Evolutionary conservation across 2,329 filamentous ascomycete species (phyloP).

Genomic region (Penicillium crustosum): DNA sequence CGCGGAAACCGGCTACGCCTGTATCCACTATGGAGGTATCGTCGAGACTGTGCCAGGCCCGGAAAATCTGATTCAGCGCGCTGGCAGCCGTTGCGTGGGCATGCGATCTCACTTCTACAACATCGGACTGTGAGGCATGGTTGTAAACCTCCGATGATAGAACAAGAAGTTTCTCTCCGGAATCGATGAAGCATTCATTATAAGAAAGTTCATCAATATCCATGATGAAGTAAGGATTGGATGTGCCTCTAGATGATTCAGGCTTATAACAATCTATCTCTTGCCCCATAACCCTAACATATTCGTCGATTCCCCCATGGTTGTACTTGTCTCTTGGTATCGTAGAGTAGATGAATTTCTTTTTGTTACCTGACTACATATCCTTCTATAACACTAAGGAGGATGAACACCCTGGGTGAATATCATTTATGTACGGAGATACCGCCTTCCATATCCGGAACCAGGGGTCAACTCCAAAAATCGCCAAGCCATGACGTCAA

Average conservation of each 20-base stretch:
- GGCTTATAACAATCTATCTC: background rate
- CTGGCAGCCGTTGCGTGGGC: background rate
- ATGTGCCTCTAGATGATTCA: background rate
- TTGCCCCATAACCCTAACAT: background rate
- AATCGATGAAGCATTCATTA: conserved; percentile 5
- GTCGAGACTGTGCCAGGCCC: background rate
- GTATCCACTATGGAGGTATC: background rate
- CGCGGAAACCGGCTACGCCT: background rate
- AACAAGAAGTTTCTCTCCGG: conserved; percentile 1
- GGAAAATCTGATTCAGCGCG: conserved; percentile 5
- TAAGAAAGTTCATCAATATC: conserved; percentile 14
- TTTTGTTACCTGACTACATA: no score
- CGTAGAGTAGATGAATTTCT: no score
- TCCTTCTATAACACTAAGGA: background rate
- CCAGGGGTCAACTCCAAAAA: background rate
- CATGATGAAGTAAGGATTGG: background rate
- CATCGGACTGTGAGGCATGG: conserved; percentile 2
- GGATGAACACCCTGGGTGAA: background rate
- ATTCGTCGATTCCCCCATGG: background rate
- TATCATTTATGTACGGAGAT: background rate
- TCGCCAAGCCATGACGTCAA: conserved; percentile 12
- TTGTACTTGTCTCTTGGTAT: background rate
- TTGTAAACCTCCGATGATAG: conserved; percentile 8
- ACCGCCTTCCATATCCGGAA: background rate
- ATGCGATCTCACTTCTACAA: background rate